Conservation (phyloP, 78 protist genomes). For the Dictyostelium discoideum region dicty_2.7 NC_007089.4:886001-886500, state of each 20-base stretch:
- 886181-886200: conserved; percentile 12
- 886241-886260: conserved; percentile 22
- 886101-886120: conserved; percentile 3
- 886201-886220: neutral
- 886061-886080: neutral
- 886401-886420: conserved; percentile 90
- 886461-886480: conserved; percentile 60
- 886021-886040: conserved; percentile 32
- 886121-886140: conserved; percentile 3
- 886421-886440: conserved; percentile 77
- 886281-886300: neutral
- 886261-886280: conserved; percentile 5
- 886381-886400: conserved; percentile 94
- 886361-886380: conserved; percentile 74
- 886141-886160: neutral
- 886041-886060: neutral
- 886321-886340: conserved; percentile 5
- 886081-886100: conserved; percentile 1
- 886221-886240: conserved; percentile 7
- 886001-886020: conserved; percentile 81
- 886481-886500: conserved; percentile 44
- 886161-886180: conserved; percentile 3
- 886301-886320: neutral
- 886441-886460: conserved; percentile 91
- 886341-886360: conserved; percentile 73